Evolutionary conservation across 2,329 filamentous ascomycete genomes (phyloP).

Genomic region (Elsinoe batatas): DNA sequence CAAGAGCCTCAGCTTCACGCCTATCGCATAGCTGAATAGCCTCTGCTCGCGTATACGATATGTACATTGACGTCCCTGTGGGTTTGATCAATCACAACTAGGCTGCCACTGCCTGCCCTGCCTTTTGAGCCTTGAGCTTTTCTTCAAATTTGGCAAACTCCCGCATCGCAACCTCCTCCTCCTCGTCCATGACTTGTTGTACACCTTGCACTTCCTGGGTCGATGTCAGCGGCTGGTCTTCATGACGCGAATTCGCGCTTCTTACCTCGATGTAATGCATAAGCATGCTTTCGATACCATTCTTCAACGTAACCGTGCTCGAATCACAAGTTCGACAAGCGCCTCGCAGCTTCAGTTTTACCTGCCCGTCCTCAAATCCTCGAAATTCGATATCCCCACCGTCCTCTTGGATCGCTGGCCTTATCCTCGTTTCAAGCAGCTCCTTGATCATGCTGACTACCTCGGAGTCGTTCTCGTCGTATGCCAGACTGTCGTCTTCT

Average conservation of each 20-base stretch:
- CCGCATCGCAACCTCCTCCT: slow-evolving; percentile 75
- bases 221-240: not conserved
- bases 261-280: slow-evolving; percentile 41
- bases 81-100: slow-evolving; percentile 36
- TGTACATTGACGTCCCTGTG: not conserved
- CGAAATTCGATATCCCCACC: slow-evolving; percentile 94
- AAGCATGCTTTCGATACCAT: slow-evolving; percentile 96
- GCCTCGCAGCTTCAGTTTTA: slow-evolving; percentile 62
- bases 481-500: slow-evolving; percentile 60
- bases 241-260: not conserved
- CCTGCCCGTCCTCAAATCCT: slow-evolving; percentile 70
- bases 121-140: slow-evolving; percentile 56
- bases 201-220: slow-evolving; percentile 79
- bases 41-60: not conserved
- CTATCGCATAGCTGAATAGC: not conserved
- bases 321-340: slow-evolving; percentile 95
- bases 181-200: slow-evolving; percentile 78
- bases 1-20: not conserved
- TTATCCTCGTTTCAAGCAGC: slow-evolving; percentile 84
- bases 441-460: slow-evolving; percentile 99
- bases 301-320: slow-evolving; percentile 92
- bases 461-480: slow-evolving; percentile 85
- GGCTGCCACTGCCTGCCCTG: slow-evolving; percentile 38
- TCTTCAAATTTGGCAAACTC: slow-evolving; percentile 96
- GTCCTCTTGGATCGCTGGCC: slow-evolving; percentile 93